Evolutionary conservation across 1,284 basidiomycete species (phyloP).

Genomic region (Irpex sp.): DNA sequence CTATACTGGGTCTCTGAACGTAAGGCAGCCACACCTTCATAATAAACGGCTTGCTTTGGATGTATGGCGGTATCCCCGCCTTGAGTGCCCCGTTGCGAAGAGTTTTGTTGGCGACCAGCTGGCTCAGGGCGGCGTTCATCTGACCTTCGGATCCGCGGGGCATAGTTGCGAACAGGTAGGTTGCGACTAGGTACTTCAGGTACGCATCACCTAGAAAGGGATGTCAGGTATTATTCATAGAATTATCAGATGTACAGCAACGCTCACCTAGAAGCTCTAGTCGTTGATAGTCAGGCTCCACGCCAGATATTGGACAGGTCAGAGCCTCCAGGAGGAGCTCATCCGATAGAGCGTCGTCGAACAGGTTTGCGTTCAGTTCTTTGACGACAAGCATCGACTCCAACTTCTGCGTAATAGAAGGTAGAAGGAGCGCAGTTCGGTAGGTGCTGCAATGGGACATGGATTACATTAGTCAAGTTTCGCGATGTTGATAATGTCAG

Average conservation of each 20-base stretch:
- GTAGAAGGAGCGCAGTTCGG: slow-evolving; percentile 63
- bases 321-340: slow-evolving; percentile 60
- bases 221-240: too few relatives aligned
- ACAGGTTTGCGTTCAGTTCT: slow-evolving; percentile 70
- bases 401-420: slow-evolving; percentile 66
- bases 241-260: too few relatives aligned
- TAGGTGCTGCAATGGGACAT: slow-evolving; percentile 44
- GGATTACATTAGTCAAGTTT: background rate
- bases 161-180: slow-evolving; percentile 68
- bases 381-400: slow-evolving; percentile 71
- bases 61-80: slow-evolving; percentile 60
- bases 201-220: slow-evolving; percentile 65
- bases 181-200: slow-evolving; percentile 72
- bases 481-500: background rate
- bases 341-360: slow-evolving; percentile 58
- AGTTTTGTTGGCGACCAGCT: slow-evolving; percentile 70
- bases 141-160: slow-evolving; percentile 59
- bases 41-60: slow-evolving; percentile 69
- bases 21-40: slow-evolving; percentile 56
- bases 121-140: slow-evolving; percentile 59
- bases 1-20: slow-evolving; percentile 3
- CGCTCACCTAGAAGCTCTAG: slow-evolving; percentile 70
- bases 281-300: slow-evolving; percentile 75
- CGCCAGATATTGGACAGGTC: slow-evolving; percentile 60
- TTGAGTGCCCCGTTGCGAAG: slow-evolving; percentile 53